Percentiles rank a stretch among this genome's conserved stretches.
These are phyloP conservation scores for Pyronema omphalodes DNA, from an alignment of 495 filamentous ascomycete genomes.

Conservation along the genomic window DNA sequence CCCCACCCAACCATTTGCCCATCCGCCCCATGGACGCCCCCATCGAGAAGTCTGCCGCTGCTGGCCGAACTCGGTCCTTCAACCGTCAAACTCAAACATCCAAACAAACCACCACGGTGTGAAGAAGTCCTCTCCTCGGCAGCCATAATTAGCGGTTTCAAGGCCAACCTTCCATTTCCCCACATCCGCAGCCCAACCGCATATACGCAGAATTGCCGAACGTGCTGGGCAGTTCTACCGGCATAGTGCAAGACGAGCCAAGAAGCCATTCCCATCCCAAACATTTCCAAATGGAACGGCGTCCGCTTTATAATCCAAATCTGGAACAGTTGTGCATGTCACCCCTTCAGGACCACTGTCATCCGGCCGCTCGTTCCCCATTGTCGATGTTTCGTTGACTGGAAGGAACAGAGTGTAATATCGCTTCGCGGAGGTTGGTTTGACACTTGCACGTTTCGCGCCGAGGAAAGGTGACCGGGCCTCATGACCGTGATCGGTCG, in stretches of 20 bases:
- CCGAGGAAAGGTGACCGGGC: no score
- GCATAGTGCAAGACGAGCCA: neutral
- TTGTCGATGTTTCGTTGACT: no score
- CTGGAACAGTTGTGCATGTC: neutral
- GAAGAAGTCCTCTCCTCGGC: no score
- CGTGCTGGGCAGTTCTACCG: neutral
- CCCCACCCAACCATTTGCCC: no score
- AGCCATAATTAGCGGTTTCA: neutral
- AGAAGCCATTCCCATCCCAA: neutral
- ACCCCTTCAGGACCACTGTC: neutral
- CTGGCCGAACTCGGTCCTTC: no score
- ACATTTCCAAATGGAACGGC: neutral
- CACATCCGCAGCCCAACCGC: neutral
- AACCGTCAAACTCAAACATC: no score
- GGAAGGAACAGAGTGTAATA: neutral
- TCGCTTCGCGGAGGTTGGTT: neutral
- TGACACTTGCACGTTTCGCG: no score
- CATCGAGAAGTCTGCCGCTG: no score
- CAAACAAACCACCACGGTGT: no score
- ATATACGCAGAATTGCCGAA: neutral
- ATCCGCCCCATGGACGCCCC: no score
- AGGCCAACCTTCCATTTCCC: neutral
- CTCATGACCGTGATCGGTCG: no score
- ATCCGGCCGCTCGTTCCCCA: slow-evolving; percentile 1
- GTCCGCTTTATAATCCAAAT: neutral